Evolutionary conservation across 202 grass and related monocot species (phyloP), one percentile per base, ranked within the genome.

Genomic region (Panicum virgatum): DNA sequence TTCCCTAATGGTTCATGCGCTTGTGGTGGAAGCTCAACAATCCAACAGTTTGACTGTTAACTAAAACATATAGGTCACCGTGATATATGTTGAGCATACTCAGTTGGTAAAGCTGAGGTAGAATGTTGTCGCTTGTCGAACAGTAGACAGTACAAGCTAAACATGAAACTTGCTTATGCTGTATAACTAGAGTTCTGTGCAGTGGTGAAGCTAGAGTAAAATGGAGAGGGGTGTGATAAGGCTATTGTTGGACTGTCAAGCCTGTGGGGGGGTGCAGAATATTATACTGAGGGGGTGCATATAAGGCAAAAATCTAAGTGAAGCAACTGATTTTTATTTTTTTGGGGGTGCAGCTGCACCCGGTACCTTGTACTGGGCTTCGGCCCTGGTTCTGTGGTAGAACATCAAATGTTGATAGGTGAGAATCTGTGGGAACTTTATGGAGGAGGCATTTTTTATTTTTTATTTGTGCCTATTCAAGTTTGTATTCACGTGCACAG

Each of bases 351-450:
- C n/a, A n/a, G n/a, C n/a, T n/a, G n/a, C n/a, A n/a, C n/a, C n/a
- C n/a, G n/a, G n/a, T n/a, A n/a, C n/a, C n/a, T n/a, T n/a, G n/a
- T n/a, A n/a, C n/a, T n/a, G n/a, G n/a, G n/a, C n/a, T n/a, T n/a
- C n/a, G n/a, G n/a, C n/a, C n/a, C n/a, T n/a, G n/a, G 9, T 82
- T 82, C 12, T 82, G 61, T 7, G 20, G 18, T 20, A 75, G 19
- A 76, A 83, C 62, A 34, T 54, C 16, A 34, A 57, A 36, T 74
- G 36, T 65, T 44, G 12, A 64, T 64, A 54, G 15, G 59, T 22
- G 16, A 32, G 0, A 44, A 20, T 13, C 59, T 42, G 14, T 82
- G 6, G 11, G 14, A 5, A 12, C 39, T 62, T 27, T 26, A 64
- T 43, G 34, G 59, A 82, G 20, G 18, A 14, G 16, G 9, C 12